These are phyloP conservation scores for Trichosporon faecale DNA, from an alignment of 1,284 basidiomycete genomes.

Conservation along the genomic window DNA sequence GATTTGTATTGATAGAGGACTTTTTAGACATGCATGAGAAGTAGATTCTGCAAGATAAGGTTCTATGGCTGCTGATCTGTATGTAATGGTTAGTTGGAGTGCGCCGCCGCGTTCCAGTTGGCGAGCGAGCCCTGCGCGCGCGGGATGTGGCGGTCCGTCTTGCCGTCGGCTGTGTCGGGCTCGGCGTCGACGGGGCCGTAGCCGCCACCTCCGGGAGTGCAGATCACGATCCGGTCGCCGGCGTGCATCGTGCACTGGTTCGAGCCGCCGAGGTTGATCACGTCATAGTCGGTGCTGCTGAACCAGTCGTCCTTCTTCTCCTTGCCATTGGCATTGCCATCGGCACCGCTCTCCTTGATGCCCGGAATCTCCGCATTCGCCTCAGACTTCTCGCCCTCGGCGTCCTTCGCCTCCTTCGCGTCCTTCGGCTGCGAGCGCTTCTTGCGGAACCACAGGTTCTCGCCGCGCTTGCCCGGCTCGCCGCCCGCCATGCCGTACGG, in stretches of 20 bases:
- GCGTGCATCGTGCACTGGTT: slow-evolving; percentile 82
- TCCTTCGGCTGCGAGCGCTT: background rate
- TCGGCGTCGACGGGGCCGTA: slow-evolving; percentile 50
- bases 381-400: slow-evolving; percentile 3
- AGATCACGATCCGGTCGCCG: slow-evolving; percentile 73
- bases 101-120: background rate
- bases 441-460: slow-evolving; percentile 70
- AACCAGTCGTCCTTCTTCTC: slow-evolving; percentile 13
- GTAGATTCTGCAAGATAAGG: no score
- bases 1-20: background rate
- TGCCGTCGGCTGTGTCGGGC: background rate
- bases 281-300: slow-evolving; percentile 53
- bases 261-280: slow-evolving; percentile 85
- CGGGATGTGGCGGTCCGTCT: background rate
- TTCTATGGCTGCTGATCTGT: background rate
- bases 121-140: background rate
- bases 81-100: background rate
- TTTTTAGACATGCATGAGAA: background rate
- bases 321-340: background rate
- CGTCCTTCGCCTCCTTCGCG: slow-evolving; percentile 8
- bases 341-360: background rate
- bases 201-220: slow-evolving; percentile 89
- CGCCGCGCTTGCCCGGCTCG: slow-evolving; percentile 67
- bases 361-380: background rate
- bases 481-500: slow-evolving; percentile 92